A percentile compares a stretch with the other conserved stretches of the same genome.
These are phyloP conservation scores for Datisca glomerata DNA, from an alignment of 306 rosid species.

Conservation along the genomic window DNA sequence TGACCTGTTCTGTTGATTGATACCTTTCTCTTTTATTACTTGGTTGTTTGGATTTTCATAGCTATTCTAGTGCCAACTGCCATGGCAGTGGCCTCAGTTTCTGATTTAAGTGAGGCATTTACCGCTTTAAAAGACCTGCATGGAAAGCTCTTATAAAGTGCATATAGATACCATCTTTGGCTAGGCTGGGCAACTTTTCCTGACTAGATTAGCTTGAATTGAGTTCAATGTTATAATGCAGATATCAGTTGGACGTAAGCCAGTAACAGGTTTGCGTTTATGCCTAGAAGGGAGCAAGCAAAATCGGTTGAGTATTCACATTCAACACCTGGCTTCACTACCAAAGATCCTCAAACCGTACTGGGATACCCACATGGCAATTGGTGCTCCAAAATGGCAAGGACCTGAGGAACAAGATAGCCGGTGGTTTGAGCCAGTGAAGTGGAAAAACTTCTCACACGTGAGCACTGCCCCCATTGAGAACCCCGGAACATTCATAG, in stretches of 20 bases:
- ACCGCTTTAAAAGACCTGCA: too few relatives aligned
- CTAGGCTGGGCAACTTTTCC: too few relatives aligned
- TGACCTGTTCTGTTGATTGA: too few relatives aligned
- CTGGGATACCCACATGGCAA: constrained; percentile 69
- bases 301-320: constrained; percentile 62
- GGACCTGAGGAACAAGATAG: constrained; percentile 90
- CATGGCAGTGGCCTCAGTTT: too few relatives aligned
- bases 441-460: constrained; percentile 79
- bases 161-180: too few relatives aligned
- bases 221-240: constrained; percentile 21
- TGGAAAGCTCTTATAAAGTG: too few relatives aligned
- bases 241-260: constrained; percentile 80
- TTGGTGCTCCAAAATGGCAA: constrained; percentile 86
- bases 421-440: constrained; percentile 79
- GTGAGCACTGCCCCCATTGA: constrained; percentile 83
- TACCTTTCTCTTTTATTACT: too few relatives aligned
- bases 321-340: constrained; percentile 65
- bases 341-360: constrained; percentile 66
- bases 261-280: constrained; percentile 66
- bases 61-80: too few relatives aligned
- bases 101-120: too few relatives aligned
- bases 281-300: constrained; percentile 70
- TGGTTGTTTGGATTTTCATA: too few relatives aligned
- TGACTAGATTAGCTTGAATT: not conserved
- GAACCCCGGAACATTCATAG: constrained; percentile 52